Percentiles rank a stretch among this genome's conserved stretches.
These are phyloP conservation scores for Carex sylvatica DNA, from an alignment of 202 grass and related monocot genomes.

Conservation along the genomic window DNA sequence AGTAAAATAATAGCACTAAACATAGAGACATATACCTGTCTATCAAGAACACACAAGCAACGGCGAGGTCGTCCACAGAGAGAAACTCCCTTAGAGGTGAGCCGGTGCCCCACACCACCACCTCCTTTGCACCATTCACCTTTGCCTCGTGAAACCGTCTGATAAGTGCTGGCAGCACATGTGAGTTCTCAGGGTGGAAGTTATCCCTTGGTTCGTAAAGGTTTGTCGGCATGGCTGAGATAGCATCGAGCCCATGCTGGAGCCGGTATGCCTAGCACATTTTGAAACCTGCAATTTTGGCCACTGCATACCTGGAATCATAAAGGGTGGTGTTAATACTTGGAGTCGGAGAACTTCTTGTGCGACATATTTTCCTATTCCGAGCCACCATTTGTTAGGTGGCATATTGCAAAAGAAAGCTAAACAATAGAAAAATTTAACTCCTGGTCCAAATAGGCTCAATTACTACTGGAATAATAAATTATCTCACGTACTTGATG, in stretches of 20 bases:
- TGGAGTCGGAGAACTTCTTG: neutral
- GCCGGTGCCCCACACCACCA: conserved; percentile 76
- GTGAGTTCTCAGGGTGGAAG: conserved; percentile 73
- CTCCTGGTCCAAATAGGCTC: neutral
- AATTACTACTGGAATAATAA: neutral
- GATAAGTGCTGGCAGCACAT: conserved; percentile 72
- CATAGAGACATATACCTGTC: conserved; percentile 30
- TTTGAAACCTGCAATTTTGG: conserved; percentile 88
- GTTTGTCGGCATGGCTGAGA: conserved; percentile 71
- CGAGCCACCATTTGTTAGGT: neutral
- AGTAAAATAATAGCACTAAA: neutral
- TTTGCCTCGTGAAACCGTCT: conserved; percentile 75
- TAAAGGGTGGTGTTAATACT: neutral
- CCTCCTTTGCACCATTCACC: conserved; percentile 36
- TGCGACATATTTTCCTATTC: neutral
- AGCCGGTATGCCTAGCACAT: conserved; percentile 84
- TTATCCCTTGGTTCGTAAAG: conserved; percentile 65
- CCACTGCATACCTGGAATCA: conserved; percentile 52
- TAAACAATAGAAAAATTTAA: neutral
- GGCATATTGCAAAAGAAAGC: neutral
- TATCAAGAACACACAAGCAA: conserved; percentile 65
- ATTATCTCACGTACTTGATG: neutral
- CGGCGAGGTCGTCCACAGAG: conserved; percentile 57
- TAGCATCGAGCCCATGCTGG: conserved; percentile 62
- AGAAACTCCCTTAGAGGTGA: conserved; percentile 58